Percentiles rank a stretch among this genome's conserved stretches.
Conservation (phyloP, 805 yeast species). For the Yamadazyma olivae region DNA sequence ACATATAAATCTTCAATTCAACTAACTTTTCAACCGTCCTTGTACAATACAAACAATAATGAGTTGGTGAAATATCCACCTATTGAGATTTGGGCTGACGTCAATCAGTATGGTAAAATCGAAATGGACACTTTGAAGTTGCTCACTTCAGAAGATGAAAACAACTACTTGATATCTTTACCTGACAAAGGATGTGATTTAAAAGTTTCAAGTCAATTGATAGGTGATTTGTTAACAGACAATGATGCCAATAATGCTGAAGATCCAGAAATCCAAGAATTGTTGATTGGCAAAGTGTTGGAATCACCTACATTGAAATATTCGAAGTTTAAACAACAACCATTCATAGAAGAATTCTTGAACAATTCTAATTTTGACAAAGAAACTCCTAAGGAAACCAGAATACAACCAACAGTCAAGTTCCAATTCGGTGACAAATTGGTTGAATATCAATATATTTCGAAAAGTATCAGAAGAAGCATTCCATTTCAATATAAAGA, state of each 20-base stretch:
- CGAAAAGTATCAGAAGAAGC: conserved; percentile 43
- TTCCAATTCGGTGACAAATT: conserved; percentile 34
- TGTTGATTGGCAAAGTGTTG: conserved; percentile 7
- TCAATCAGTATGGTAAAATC: conserved; percentile 32
- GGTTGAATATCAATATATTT: conserved; percentile 44
- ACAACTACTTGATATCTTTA: conserved; percentile 37
- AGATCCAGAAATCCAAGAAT: conserved; percentile 3
- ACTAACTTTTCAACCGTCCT: conserved; percentile 41
- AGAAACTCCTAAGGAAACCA: conserved; percentile 30
- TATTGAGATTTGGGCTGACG: conserved; percentile 53
- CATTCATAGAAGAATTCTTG: conserved; percentile 42
- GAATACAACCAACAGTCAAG: conserved; percentile 37
- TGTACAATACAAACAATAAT: conserved; percentile 9
- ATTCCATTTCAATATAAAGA: conserved; percentile 38
- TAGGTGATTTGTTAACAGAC: conserved; percentile 28
- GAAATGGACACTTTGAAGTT: conserved; percentile 39
- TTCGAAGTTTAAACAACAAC: conserved; percentile 32
- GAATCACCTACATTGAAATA: conserved; percentile 22
- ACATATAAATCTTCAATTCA: conserved; percentile 40
- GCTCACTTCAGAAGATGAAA: conserved; percentile 46
- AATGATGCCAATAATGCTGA: not conserved
- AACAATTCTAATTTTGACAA: conserved; percentile 35
- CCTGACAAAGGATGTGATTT: conserved; percentile 44
- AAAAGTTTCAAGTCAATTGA: conserved; percentile 38
- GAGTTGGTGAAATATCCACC: conserved; percentile 43